Evolutionary conservation across 495 filamentous ascomycete species (phyloP), one percentile per base, ranked within the genome.

Genomic region (Ramalina intermedia): DNA sequence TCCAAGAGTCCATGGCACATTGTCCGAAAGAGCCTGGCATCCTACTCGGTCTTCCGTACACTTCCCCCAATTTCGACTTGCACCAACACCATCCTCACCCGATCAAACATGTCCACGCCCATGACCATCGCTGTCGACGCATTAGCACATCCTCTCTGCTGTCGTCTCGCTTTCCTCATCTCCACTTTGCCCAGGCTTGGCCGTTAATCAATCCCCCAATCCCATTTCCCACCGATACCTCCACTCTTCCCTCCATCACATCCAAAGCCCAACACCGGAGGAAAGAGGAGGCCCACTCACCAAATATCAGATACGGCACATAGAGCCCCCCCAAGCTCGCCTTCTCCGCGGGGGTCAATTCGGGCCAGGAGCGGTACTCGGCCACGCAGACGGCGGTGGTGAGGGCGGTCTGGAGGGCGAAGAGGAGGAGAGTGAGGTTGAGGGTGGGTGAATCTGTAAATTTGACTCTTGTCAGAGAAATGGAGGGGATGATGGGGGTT

Each of bases 371-470:
- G 71, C 65, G 67, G 39, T 75, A 70, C 39, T 79, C 76, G 9
- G 69, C 66, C 26, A 85, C 73, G 64, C 85, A 93, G 4, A 79
- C 74, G 4, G 75, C 52, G 1, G 87, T 85, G 0, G 87, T 88
- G 48, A 94, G 55, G 36, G 76, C 79, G 8, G 80, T 79, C 60
- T 87, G 74, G 20, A 80, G 57, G 0, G 76, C 81, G 54, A 80
- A 90, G 3, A 82, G 61, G 13, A 94, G 69, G 1, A 91, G 65
- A 13, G 82, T 69, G 1, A 90, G 74, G 46, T 70, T 83, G 51
- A 72, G 49, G 40, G 69, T 72, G 52, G 71, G 74, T 56, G 76
- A 67, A 57, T 79, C 80, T 82, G 47, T 47, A 37, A 9, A 24
- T 51, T 13, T 26, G 14, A 8, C 39, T 47, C 16, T 4, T 26